Evolutionary conservation across 2,329 filamentous ascomycete genomes (phyloP).

Genomic region (Ceratocystis cacaofunesta): DNA sequence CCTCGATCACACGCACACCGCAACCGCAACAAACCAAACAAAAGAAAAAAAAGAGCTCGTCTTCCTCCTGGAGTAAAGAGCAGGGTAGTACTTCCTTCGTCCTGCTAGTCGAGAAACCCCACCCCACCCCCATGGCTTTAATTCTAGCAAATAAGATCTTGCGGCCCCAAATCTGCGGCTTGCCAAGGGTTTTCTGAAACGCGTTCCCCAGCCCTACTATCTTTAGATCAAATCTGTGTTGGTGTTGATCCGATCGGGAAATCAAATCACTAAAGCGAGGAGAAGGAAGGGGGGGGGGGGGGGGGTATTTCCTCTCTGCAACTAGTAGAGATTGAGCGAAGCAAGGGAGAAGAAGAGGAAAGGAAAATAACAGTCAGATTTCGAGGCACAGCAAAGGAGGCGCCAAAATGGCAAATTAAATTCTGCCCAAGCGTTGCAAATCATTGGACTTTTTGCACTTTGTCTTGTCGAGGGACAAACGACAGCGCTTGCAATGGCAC

Average conservation of each 20-base stretch:
- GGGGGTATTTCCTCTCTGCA: background rate
- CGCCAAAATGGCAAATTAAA: background rate
- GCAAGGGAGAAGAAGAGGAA: background rate
- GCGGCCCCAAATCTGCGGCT: background rate
- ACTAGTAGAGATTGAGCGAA: background rate
- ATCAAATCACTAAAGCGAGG: background rate
- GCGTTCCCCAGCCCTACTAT: slow-evolving; percentile 1
- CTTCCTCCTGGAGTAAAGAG: background rate
- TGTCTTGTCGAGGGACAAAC: background rate
- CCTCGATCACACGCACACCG: background rate
- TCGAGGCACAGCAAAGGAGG: slow-evolving; percentile 4
- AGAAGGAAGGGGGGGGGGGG: background rate
- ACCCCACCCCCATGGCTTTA: background rate
- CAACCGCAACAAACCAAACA: background rate
- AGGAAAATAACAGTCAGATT: background rate
- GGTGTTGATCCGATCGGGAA: slow-evolving; percentile 2
- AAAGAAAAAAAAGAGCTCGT: background rate
- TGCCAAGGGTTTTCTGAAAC: slow-evolving; percentile 1
- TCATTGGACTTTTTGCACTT: background rate
- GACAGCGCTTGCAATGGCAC: background rate
- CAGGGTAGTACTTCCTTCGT: background rate
- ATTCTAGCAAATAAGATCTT: background rate
- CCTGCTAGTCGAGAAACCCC: background rate
- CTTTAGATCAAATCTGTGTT: background rate
- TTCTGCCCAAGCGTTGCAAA: background rate